Base-by-base conservation (phyloP, 495 filamentous ascomycete species). In the Talaromyces wortmannii region DNA sequence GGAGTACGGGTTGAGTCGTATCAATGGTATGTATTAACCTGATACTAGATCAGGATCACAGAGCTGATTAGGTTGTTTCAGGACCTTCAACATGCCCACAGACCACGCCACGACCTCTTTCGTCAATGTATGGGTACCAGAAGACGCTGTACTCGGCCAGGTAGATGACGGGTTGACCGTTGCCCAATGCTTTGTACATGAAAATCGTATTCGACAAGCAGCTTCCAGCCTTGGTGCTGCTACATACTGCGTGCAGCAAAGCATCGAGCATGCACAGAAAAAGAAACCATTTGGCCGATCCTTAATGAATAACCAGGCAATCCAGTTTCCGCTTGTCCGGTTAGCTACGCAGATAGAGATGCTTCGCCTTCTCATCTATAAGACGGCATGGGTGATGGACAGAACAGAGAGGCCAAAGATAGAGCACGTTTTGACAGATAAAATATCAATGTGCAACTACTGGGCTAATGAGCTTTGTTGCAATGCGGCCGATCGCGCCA, bases 361-460 rank as follows among this genome's bases (percentile, higher is more conserved):
- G 80, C 62, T 85, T 59, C 71, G 73, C 7, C 59, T 81, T n/a
- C 67, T 83, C 43, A 83, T 85, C 61, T 67, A 82, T 40, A 77
- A 78, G 48, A 84, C 81, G 7, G 81, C 80, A 2, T 66, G 73
- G 55, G 71, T 79, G 45, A 85, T 84, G 81, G 82, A 85, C 59
- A 55, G 66, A 17, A 73, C 83, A 59, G 69, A 70, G 51, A 68
- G 73, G 30, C 57, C 72, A 30, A 73, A 75, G 17, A 81, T 84
- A 50, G 80, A 83, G 68, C 66, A 65, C 53, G 65, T 67, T 47
- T 62, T 85, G 7, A 77, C 78, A 17, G 78, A 80, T 57, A 76
- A 80, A 58, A 78, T 85, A 11, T 70, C 66, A 52, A 84, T 85
- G 82, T 84, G 81, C 62, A 84, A 83, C 61, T 85, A 82, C 63